phyloP scores from a whole-genome alignment of 495 filamentous ascomycete species.

The Aspergillus ostianus region DNA sequence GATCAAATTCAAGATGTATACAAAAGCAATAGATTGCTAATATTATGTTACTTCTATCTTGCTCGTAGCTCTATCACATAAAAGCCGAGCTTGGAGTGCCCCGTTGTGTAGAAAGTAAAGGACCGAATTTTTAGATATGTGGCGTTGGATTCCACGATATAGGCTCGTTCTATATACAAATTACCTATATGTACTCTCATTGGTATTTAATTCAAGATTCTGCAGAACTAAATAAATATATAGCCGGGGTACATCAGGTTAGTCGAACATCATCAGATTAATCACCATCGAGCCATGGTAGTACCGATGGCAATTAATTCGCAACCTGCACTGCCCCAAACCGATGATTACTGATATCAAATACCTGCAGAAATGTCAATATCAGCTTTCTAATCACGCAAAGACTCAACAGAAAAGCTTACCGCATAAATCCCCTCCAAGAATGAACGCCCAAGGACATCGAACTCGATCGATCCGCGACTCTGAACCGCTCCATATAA shows the following conservation, averaged over 20 bases:
- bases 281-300: too few relatives aligned
- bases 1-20: constrained; percentile 3
- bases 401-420: constrained; percentile 29
- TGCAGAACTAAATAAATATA: too few relatives aligned
- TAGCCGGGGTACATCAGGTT: too few relatives aligned
- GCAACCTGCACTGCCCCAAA: constrained; percentile 62
- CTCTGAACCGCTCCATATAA: constrained; percentile 77
- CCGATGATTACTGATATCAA: constrained; percentile 69
- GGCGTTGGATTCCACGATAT: too few relatives aligned
- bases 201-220: too few relatives aligned
- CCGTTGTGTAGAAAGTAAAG: too few relatives aligned
- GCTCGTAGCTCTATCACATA: too few relatives aligned
- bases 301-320: too few relatives aligned
- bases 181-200: too few relatives aligned
- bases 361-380: constrained; percentile 50
- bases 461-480: constrained; percentile 61
- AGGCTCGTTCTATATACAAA: too few relatives aligned
- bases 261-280: neutral
- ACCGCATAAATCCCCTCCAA: constrained; percentile 75
- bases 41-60: neutral
- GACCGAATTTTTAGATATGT: too few relatives aligned
- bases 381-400: neutral
- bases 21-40: constrained; percentile 5
- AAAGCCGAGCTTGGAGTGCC: too few relatives aligned
- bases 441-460: constrained; percentile 74